Conservation (phyloP, 2,329 filamentous ascomycete species). For the Cladophialophora immunda region DNA sequence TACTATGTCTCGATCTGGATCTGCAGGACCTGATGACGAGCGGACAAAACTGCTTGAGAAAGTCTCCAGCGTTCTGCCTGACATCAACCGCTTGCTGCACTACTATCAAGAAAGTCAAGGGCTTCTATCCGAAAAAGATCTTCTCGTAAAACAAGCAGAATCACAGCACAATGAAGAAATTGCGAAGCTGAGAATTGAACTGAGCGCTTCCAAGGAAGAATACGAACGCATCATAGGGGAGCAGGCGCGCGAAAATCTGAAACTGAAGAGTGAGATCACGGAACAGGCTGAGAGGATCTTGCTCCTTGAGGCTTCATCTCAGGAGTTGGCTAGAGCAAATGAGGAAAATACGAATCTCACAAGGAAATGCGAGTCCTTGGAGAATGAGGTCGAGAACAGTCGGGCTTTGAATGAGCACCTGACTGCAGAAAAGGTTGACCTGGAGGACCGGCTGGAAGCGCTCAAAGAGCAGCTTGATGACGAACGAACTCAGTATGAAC, state of each 20-base stretch:
- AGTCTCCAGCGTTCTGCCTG: slow-evolving; percentile 57
- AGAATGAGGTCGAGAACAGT: slow-evolving; percentile 45
- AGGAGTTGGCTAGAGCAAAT: slow-evolving; percentile 44
- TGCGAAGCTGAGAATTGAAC: slow-evolving; percentile 60
- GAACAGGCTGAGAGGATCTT: slow-evolving; percentile 30
- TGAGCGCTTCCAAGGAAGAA: slow-evolving; percentile 56
- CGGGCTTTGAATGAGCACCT: slow-evolving; percentile 51
- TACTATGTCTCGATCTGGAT: slow-evolving; percentile 26
- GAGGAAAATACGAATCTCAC: slow-evolving; percentile 51
- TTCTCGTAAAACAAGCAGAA: slow-evolving; percentile 58
- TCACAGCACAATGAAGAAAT: slow-evolving; percentile 58
- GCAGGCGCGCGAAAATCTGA: slow-evolving; percentile 33
- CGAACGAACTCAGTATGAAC: slow-evolving; percentile 43
- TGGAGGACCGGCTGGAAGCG: slow-evolving; percentile 49
- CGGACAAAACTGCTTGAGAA: slow-evolving; percentile 42
- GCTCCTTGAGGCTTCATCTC: slow-evolving; percentile 45
- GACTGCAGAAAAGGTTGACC: slow-evolving; percentile 46
- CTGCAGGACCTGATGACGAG: slow-evolving; percentile 32
- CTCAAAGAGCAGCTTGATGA: slow-evolving; percentile 45
- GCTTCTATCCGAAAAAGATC: slow-evolving; percentile 59
- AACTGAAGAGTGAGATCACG: slow-evolving; percentile 31
- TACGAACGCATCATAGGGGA: slow-evolving; percentile 46
- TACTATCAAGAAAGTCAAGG: slow-evolving; percentile 61
- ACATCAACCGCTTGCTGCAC: slow-evolving; percentile 53
- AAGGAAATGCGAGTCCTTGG: slow-evolving; percentile 42